Evolutionary conservation across 1,284 basidiomycete species (phyloP).

Genomic region (Thecaphora thlaspeos): DNA sequence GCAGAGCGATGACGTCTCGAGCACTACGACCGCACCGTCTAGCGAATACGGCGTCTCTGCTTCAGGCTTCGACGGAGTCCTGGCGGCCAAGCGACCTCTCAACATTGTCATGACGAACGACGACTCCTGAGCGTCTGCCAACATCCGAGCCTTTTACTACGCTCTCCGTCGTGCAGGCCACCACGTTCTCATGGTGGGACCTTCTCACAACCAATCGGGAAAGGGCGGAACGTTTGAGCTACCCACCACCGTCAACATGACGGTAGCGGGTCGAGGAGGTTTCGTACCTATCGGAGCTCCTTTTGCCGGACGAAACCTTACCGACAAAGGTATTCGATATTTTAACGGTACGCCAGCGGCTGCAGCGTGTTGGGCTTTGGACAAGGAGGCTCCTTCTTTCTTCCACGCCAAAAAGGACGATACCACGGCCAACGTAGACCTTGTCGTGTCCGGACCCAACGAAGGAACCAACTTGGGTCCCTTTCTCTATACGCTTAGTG

Average conservation of each 20-base stretch:
- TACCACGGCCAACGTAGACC: constrained; percentile 18
- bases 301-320: constrained; percentile 24
- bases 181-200: constrained; percentile 39
- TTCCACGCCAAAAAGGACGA: constrained; percentile 25
- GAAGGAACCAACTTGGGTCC: constrained; percentile 41
- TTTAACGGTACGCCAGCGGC: constrained; percentile 46
- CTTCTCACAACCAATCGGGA: constrained; percentile 43
- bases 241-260: constrained; percentile 33
- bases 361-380: constrained; percentile 31
- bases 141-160: constrained; percentile 45
- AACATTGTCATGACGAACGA: constrained; percentile 50
- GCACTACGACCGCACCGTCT: too few species aligned
- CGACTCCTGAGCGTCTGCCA: constrained; percentile 34
- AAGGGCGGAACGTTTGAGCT: constrained; percentile 49
- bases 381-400: constrained; percentile 28
- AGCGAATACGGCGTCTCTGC: constrained; percentile 29
- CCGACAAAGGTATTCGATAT: constrained; percentile 32
- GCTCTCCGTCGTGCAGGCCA: constrained; percentile 47
- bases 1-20: too few species aligned
- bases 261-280: constrained; percentile 35
- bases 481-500: constrained; percentile 46
- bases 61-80: constrained; percentile 29
- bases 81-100: constrained; percentile 27
- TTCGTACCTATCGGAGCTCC: constrained; percentile 27
- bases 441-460: constrained; percentile 33